phyloP scores from a whole-genome alignment of 768 basidiomycete species.

The Lactarius tabidus region DNA sequence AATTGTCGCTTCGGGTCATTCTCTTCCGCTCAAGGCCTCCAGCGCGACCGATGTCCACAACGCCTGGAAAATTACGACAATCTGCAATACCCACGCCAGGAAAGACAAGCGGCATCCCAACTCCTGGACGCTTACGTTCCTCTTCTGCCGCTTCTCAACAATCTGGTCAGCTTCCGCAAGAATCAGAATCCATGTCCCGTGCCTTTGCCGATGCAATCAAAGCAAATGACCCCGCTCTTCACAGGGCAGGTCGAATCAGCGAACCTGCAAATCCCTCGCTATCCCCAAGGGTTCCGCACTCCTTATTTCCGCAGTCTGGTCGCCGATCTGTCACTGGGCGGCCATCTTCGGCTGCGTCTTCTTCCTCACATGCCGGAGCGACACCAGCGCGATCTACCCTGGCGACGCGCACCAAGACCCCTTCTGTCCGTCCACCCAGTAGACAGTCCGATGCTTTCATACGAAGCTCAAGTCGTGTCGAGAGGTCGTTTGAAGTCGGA shows the following conservation, averaged over 20 bases:
- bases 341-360: constrained; percentile 60
- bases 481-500: constrained; percentile 58
- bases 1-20: background rate
- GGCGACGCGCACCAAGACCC: constrained; percentile 44
- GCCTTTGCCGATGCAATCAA: constrained; percentile 79
- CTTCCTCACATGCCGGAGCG: constrained; percentile 40
- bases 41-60: constrained; percentile 36
- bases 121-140: constrained; percentile 68
- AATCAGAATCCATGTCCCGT: constrained; percentile 58
- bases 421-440: constrained; percentile 56
- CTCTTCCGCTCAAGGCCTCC: background rate
- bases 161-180: constrained; percentile 31
- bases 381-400: constrained; percentile 30
- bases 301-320: constrained; percentile 37
- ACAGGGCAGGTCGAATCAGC: constrained; percentile 45
- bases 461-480: constrained; percentile 44
- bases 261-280: constrained; percentile 40
- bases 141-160: constrained; percentile 48
- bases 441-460: constrained; percentile 59
- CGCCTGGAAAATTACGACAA: constrained; percentile 41
- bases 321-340: constrained; percentile 49
- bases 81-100: constrained; percentile 49
- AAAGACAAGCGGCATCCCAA: constrained; percentile 52
- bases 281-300: constrained; percentile 42
- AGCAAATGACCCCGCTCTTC: constrained; percentile 74